A percentile compares a stretch with the other conserved stretches of the same genome.
These are phyloP conservation scores for Leishmania tropica DNA, from an alignment of 208 protist species.

Conservation along the genomic window DNA sequence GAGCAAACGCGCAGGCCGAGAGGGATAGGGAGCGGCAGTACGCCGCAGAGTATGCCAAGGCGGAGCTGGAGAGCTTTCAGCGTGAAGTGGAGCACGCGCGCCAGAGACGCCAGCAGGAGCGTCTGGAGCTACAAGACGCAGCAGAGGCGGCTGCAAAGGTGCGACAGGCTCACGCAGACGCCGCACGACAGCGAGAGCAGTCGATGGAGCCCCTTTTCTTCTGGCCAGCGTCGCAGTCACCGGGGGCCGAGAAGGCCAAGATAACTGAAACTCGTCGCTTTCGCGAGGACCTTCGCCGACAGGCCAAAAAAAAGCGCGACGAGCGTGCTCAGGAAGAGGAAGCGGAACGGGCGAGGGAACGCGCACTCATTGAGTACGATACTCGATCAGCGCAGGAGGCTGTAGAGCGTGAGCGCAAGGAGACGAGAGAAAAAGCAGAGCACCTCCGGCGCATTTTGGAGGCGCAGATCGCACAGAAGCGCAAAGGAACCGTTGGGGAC, in stretches of 20 bases:
- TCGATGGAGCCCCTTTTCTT: conserved; percentile 19
- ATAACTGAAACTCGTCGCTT: conserved; percentile 9
- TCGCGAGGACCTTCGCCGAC: conserved; percentile 32
- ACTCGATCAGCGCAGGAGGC: conserved; percentile 16
- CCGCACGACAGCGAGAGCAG: not conserved
- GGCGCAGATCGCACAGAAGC: conserved; percentile 29
- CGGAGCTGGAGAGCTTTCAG: conserved; percentile 27
- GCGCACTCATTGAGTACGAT: conserved; percentile 27
- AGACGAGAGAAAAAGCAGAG: conserved; percentile 12
- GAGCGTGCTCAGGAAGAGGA: conserved; percentile 5
- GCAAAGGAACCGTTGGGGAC: not conserved
- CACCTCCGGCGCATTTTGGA: conserved; percentile 23
- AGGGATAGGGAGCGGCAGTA: conserved; percentile 26
- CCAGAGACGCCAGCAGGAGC: conserved; percentile 30
- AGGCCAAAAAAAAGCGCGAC: conserved; percentile 33
- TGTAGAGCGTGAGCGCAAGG: conserved; percentile 17
- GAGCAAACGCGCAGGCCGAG: conserved; percentile 15
- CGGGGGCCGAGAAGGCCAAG: conserved; percentile 7
- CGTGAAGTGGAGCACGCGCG: conserved; percentile 21
- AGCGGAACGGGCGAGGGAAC: conserved; percentile 21
- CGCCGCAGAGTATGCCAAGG: conserved; percentile 12
- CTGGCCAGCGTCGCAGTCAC: conserved; percentile 12
- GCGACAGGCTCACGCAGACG: conserved; percentile 12
- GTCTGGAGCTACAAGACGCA: conserved; percentile 14
- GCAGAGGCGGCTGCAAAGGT: conserved; percentile 18